These are phyloP conservation scores for Barbatosphaeria neglecta DNA, from an alignment of 495 filamentous ascomycete species.

Conservation along the genomic window DNA sequence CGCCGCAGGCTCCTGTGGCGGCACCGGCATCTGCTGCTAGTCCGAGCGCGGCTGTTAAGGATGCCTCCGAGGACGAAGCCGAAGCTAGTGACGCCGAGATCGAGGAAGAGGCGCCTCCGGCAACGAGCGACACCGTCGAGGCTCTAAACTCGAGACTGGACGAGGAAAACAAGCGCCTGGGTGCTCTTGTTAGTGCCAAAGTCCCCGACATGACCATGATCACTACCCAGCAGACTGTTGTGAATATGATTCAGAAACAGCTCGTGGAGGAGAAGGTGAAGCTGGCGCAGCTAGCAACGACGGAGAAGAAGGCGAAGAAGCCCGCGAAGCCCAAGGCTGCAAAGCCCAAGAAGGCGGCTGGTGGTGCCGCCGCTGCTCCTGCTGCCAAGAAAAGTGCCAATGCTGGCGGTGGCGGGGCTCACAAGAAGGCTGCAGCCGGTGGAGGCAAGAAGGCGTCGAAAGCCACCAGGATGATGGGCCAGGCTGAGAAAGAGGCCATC, in stretches of 20 bases:
- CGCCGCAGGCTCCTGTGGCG: slow-evolving; percentile 35
- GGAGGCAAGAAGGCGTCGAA: slow-evolving; percentile 34
- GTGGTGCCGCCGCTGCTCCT: slow-evolving; percentile 18
- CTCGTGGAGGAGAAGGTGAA: slow-evolving; percentile 39
- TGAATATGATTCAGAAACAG: slow-evolving; percentile 33
- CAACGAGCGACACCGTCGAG: slow-evolving; percentile 4
- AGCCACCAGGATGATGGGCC: slow-evolving; percentile 47
- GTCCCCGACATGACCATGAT: slow-evolving; percentile 49
- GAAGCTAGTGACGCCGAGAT: slow-evolving; percentile 41
- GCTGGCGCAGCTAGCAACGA: slow-evolving; percentile 19
- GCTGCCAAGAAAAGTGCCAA: slow-evolving; percentile 31
- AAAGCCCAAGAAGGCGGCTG: slow-evolving; percentile 25
- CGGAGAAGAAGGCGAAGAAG: slow-evolving; percentile 28
- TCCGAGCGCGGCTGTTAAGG: slow-evolving; percentile 29
- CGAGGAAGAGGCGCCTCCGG: slow-evolving; percentile 30
- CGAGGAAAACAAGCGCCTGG: slow-evolving; percentile 51
- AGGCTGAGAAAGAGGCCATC: slow-evolving; percentile 75
- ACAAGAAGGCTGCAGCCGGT: slow-evolving; percentile 1
- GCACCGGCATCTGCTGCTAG: slow-evolving; percentile 3
- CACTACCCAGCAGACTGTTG: slow-evolving; percentile 41
- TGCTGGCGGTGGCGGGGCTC: slow-evolving; percentile 37
- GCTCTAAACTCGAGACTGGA: slow-evolving; percentile 28
- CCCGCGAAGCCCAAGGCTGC: slow-evolving; percentile 21
- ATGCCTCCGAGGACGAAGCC: slow-evolving; percentile 46
- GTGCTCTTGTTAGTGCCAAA: slow-evolving; percentile 56